A percentile compares a stretch with the other conserved stretches of the same genome.
Conservation (phyloP, 1,284 basidiomycete genomes). For the Phellopilus nigrolimitatus region DNA sequence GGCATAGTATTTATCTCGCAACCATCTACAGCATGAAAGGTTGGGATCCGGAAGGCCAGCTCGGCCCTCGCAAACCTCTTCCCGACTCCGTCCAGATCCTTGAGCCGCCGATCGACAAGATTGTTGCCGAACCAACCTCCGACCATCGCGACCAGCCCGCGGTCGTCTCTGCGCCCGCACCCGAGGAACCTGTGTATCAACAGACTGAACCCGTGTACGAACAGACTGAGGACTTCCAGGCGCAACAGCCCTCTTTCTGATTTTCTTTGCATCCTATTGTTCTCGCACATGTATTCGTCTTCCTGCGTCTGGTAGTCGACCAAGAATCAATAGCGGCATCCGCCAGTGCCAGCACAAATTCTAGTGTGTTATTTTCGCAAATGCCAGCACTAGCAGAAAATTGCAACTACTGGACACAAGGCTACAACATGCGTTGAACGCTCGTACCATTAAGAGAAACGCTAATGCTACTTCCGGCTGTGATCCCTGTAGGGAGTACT, state of each 20-base stretch:
- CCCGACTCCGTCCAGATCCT: constrained; percentile 93
- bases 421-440: not conserved
- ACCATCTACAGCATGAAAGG: constrained; percentile 81
- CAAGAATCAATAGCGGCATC: constrained; percentile 8
- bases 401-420: not conserved
- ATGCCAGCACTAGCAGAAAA: not conserved
- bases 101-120: constrained; percentile 80
- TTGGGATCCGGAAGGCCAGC: constrained; percentile 85
- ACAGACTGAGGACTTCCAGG: constrained; percentile 25
- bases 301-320: constrained; percentile 2
- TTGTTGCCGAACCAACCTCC: constrained; percentile 73
- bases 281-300: constrained; percentile 7
- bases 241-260: constrained; percentile 51
- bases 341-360: not conserved
- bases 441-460: not conserved
- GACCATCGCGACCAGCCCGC: constrained; percentile 67
- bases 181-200: constrained; percentile 46
- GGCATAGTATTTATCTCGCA: constrained; percentile 17
- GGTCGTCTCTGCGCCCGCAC: constrained; percentile 43
- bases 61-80: constrained; percentile 90
- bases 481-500: constrained; percentile 29
- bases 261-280: constrained; percentile 18
- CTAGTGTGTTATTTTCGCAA: not conserved
- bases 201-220: constrained; percentile 33
- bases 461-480: constrained; percentile 41